phyloP scores from a whole-genome alignment of 2,329 filamentous ascomycete genomes.

The Phialophora tarda region DNA sequence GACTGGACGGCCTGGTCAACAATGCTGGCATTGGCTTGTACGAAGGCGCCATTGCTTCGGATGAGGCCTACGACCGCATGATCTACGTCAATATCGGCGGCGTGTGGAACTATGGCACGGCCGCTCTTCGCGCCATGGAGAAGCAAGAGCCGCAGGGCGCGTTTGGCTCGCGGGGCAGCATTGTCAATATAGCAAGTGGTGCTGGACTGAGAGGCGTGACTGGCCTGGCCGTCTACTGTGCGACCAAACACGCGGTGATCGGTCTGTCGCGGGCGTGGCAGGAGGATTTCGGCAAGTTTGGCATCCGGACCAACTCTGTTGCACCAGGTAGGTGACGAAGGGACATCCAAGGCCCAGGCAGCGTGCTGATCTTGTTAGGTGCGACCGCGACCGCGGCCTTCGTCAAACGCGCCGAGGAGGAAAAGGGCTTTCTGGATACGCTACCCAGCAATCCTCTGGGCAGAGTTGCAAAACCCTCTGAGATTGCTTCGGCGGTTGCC shows the following conservation, averaged over 20 bases:
- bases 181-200: constrained; percentile 34
- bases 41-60: constrained; percentile 54
- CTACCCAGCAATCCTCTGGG: constrained; percentile 25
- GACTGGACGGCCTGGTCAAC: constrained; percentile 42
- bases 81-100: constrained; percentile 54
- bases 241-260: constrained; percentile 52
- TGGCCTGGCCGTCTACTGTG: constrained; percentile 49
- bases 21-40: constrained; percentile 42
- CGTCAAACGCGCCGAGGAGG: constrained; percentile 24
- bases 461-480: constrained; percentile 31
- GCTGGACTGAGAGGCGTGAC: constrained; percentile 26
- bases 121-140: constrained; percentile 53
- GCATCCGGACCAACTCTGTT: constrained; percentile 48
- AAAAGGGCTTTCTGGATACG: constrained; percentile 28
- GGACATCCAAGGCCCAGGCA: neutral
- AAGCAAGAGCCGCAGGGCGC: constrained; percentile 47
- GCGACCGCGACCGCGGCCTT: constrained; percentile 27
- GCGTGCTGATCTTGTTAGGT: constrained; percentile 14
- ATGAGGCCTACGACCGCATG: constrained; percentile 50
- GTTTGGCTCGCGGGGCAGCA: constrained; percentile 25
- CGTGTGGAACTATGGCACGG: constrained; percentile 52
- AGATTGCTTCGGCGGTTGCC: constrained; percentile 52
- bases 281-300: constrained; percentile 43
- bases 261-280: constrained; percentile 52
- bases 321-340: constrained; percentile 27